phyloP scores from a whole-genome alignment of 2,329 filamentous ascomycete species.

The Alternaria brassicicola region DNA sequence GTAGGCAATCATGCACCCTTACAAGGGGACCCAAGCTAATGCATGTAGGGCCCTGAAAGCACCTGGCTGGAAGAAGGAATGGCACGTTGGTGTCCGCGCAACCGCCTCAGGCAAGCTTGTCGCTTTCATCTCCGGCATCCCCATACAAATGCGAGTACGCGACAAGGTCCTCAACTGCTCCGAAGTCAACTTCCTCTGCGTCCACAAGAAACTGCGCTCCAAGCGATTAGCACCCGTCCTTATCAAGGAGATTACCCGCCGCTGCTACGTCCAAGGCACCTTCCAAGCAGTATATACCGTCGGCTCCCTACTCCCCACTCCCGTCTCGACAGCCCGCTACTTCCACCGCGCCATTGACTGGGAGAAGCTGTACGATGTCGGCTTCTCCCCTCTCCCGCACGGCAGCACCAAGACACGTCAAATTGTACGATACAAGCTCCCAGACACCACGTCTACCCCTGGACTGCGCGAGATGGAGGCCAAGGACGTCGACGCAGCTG shows the following conservation, averaged over 20 bases:
- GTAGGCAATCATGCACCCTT: slow-evolving; percentile 55
- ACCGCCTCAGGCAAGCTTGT: slow-evolving; percentile 84
- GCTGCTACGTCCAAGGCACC: slow-evolving; percentile 83
- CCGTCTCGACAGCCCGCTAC: slow-evolving; percentile 91
- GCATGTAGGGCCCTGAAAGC: slow-evolving; percentile 81
- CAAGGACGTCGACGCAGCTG: slow-evolving; percentile 78
- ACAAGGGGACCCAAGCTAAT: slow-evolving; percentile 11
- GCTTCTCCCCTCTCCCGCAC: slow-evolving; percentile 85
- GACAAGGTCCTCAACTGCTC: slow-evolving; percentile 76
- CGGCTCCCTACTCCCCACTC: slow-evolving; percentile 87
- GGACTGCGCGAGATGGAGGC: slow-evolving; percentile 81
- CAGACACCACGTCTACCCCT: slow-evolving; percentile 71
- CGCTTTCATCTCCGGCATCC: slow-evolving; percentile 94
- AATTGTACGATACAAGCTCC: slow-evolving; percentile 83
- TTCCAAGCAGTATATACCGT: slow-evolving; percentile 98
- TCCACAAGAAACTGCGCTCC: slow-evolving; percentile 95
- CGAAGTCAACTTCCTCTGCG: slow-evolving; percentile 97
- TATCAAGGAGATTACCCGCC: slow-evolving; percentile 95
- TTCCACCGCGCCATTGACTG: slow-evolving; percentile 94
- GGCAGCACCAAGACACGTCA: slow-evolving; percentile 86
- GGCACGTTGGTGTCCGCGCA: slow-evolving; percentile 93
- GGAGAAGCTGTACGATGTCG: slow-evolving; percentile 93
- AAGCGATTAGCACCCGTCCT: slow-evolving; percentile 92
- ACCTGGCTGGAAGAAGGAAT: slow-evolving; percentile 90
- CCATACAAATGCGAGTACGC: slow-evolving; percentile 80